Conservation (phyloP, 257 asterid species). For the Parsonsia alboflavescens region DNA sequence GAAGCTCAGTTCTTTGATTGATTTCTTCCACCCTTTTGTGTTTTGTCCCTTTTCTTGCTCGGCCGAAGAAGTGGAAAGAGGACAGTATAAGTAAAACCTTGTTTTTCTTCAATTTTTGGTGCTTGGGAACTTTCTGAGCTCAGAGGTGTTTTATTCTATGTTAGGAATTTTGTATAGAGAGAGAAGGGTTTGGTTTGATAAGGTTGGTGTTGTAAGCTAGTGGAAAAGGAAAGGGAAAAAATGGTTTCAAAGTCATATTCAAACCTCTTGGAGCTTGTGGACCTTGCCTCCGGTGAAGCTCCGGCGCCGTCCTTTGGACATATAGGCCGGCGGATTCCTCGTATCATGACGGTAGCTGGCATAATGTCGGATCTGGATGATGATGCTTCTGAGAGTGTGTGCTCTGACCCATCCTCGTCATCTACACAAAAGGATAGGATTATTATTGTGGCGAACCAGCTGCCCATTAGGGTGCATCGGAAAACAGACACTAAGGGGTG, state of each 20-base stretch:
- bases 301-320: constrained; percentile 61
- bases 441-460: constrained; percentile 80
- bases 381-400: constrained; percentile 50
- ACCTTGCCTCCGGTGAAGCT: constrained; percentile 82
- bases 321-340: constrained; percentile 64
- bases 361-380: constrained; percentile 79
- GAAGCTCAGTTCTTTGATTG: constrained; percentile 27
- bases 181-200: constrained; percentile 21
- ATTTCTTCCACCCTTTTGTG: constrained; percentile 29
- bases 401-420: constrained; percentile 71
- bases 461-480: constrained; percentile 69
- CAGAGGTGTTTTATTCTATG: constrained; percentile 18
- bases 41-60: constrained; percentile 20
- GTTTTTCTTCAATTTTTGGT: constrained; percentile 10
- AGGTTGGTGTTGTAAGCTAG: constrained; percentile 22
- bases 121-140: constrained; percentile 11
- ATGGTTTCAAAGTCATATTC: constrained; percentile 93
- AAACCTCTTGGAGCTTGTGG: constrained; percentile 76
- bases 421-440: constrained; percentile 64
- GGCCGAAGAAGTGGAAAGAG: constrained; percentile 11
- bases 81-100: not conserved
- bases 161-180: constrained; percentile 20
- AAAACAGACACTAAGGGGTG: constrained; percentile 52
- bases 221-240: constrained; percentile 1
- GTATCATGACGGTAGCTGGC: constrained; percentile 80